Conservation (phyloP, 345 rosid genomes). For the Boechera retrofracta region DNA sequence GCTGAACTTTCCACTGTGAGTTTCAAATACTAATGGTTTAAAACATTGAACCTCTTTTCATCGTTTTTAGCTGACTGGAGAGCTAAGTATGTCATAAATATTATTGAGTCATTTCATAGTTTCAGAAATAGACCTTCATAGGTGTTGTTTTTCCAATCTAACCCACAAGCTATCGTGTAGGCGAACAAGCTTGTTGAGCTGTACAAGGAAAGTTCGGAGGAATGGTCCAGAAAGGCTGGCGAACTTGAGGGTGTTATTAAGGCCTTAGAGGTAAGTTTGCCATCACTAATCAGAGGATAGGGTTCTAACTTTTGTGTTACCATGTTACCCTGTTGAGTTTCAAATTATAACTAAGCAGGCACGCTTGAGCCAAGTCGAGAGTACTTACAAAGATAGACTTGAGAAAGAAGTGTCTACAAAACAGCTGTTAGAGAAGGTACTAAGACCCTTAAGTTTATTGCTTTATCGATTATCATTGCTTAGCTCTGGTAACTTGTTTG, state of each 20-base stretch:
- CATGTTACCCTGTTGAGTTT: conserved; percentile 33
- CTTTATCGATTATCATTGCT: conserved; percentile 17
- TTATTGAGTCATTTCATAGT: conserved; percentile 23
- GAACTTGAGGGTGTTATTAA: conserved; percentile 98
- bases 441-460: conserved; percentile 1
- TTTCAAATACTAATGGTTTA: conserved; percentile 18
- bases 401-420: conserved; percentile 76
- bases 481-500: conserved; percentile 20
- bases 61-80: conserved; percentile 11
- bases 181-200: conserved; percentile 87
- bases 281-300: conserved; percentile 11
- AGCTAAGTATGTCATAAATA: conserved; percentile 9
- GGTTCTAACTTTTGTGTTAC: background rate
- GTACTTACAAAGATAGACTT: conserved; percentile 69
- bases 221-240: conserved; percentile 91
- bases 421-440: conserved; percentile 77
- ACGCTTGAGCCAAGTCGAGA: conserved; percentile 76
- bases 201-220: conserved; percentile 91
- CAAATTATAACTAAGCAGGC: conserved; percentile 51
- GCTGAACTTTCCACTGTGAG: conserved; percentile 90
- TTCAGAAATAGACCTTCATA: background rate
- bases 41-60: background rate
- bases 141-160: conserved; percentile 29
- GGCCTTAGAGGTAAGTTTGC: conserved; percentile 78
- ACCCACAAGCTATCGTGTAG: conserved; percentile 46